Evolutionary conservation across 78 protist species (phyloP).

Genomic region (Dictyostelium intermedium): DNA sequence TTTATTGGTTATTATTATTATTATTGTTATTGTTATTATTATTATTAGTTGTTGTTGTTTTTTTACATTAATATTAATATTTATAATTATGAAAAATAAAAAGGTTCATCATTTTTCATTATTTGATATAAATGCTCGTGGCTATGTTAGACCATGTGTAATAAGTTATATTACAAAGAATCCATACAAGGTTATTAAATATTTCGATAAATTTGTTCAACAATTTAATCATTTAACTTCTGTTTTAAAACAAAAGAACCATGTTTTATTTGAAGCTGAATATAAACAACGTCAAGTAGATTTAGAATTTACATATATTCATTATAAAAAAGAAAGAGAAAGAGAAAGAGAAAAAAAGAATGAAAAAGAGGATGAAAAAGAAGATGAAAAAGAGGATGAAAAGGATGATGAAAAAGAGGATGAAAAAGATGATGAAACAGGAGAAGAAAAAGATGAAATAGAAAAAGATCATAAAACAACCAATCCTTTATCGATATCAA

Average conservation of each 20-base stretch:
- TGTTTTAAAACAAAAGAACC: slow-evolving; percentile 32
- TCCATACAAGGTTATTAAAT: slow-evolving; percentile 58
- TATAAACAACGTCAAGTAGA: slow-evolving; percentile 35
- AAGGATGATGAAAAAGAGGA: neutral
- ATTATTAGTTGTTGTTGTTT: too few relatives aligned
- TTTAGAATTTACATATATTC: slow-evolving; percentile 32
- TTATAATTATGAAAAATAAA: neutral
- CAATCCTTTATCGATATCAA: neutral
- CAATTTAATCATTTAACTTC: slow-evolving; percentile 27
- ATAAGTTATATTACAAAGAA: slow-evolving; percentile 58
- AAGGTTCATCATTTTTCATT: slow-evolving; percentile 85
- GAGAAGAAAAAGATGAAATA: neutral
- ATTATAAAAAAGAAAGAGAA: slow-evolving; percentile 6
- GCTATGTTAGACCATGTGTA: slow-evolving; percentile 81
- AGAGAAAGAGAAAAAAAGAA: neutral
- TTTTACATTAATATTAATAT: neutral
- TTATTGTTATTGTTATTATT: too few relatives aligned
- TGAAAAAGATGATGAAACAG: neutral
- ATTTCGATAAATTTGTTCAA: slow-evolving; percentile 41
- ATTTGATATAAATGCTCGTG: slow-evolving; percentile 81
- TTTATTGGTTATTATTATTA: too few relatives aligned
- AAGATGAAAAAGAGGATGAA: neutral
- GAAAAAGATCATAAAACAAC: neutral
- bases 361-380: neutral
- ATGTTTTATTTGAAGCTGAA: slow-evolving; percentile 48